Evolutionary conservation across 1,139 yeast genomes (phyloP).

Genomic region (Diutina scorzettiae): DNA sequence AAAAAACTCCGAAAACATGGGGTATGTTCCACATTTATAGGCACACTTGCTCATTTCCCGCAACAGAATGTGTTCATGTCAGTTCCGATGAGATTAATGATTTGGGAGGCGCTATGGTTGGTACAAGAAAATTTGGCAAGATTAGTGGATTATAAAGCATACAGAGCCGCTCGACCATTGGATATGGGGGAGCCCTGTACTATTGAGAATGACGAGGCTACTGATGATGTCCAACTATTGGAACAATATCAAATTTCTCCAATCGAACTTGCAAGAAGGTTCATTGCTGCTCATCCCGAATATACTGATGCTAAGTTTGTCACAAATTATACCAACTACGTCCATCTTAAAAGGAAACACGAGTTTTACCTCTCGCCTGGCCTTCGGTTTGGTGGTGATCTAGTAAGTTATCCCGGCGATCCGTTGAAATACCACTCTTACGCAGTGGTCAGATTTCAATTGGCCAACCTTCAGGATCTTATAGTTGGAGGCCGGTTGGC

Average conservation of each 20-base stretch:
- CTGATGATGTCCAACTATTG: background rate
- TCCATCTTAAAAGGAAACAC: background rate
- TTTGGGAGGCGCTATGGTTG: constrained; percentile 2
- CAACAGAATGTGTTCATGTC: constrained; percentile 5
- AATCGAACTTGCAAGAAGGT: background rate
- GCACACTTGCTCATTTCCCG: background rate
- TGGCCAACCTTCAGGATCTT: background rate
- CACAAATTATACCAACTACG: background rate
- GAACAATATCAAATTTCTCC: background rate
- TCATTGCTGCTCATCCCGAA: background rate
- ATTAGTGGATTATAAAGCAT: background rate
- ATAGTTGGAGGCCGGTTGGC: background rate
- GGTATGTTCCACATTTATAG: constrained; percentile 3
- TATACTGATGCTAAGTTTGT: background rate
- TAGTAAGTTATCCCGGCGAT: constrained; percentile 4
- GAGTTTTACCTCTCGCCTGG: background rate
- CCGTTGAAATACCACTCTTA: constrained; percentile 2
- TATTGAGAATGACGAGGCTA: background rate
- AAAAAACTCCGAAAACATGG: background rate
- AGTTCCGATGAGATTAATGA: constrained; percentile 3
- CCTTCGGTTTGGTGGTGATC: constrained; percentile 1
- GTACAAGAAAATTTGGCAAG: background rate
- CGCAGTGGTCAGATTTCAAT: background rate
- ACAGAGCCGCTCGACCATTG: background rate
- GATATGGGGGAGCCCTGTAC: background rate